Evolutionary conservation across 805 yeast species (phyloP), one percentile per base, ranked within the genome.

Genomic region (Lipomyces yamanashiensis): DNA sequence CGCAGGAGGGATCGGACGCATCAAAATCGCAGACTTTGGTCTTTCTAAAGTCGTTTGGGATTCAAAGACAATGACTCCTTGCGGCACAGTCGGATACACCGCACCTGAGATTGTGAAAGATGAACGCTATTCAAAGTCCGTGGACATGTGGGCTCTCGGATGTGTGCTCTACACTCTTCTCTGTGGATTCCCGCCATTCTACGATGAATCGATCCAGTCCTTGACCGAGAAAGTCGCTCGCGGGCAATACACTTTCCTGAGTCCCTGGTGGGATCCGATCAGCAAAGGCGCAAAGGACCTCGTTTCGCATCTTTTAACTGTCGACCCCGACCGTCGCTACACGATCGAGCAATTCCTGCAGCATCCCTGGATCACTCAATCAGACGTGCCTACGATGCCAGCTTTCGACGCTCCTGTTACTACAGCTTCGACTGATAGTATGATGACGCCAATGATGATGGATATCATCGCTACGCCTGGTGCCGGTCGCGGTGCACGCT

Each of bases 61-160:
- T 72, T 84, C 87, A 54, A 89, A 89, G 71, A 90, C 98, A 23
- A 90, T 91, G 82, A 95, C 99, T 0, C 99, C 99, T 0, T 95
- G 99, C 78, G 99, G 99, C 57, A 95, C 99, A 0, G 97, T 95
- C 17, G 98, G 98, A 2, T 95, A 95, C 73, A 93, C 98, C 1
- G 99, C 99, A 0, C 99, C 99, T 0, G 99, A 95, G 76, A 93
- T 95, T 70, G 98, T 95, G 47, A 87, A 88, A 68, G 98, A 95
- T 75, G 96, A 92, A 78, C 82, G 87, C 53, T 95, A 95, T 74
- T 89, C 97, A 1, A 91, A 90, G 78, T 88, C 92, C 67, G 99
- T 95, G 43, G 99, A 95, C 75, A 90, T 95, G 95, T 95, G 99
- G 99, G 98, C 98, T 5, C 80, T 95, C 59, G 99, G 99, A 0